Evolutionary conservation across 331 rosid species (phyloP).

Genomic region (Rosa hybrid): DNA sequence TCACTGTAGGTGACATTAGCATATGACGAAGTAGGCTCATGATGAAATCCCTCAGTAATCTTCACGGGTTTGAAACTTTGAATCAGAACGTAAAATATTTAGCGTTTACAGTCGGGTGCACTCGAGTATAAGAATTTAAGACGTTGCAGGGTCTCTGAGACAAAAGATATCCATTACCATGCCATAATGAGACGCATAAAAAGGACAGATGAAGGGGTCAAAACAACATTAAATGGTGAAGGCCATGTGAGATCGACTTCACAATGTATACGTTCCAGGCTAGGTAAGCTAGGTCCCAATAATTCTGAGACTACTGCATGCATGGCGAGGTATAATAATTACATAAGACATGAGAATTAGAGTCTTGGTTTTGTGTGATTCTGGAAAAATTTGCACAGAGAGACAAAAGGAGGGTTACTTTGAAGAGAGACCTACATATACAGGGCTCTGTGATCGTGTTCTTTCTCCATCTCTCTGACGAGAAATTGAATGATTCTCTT

Average conservation of each 20-base stretch:
- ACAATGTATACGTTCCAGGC: slow-evolving; percentile 18
- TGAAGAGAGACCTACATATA: slow-evolving; percentile 11
- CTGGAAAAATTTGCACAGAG: slow-evolving; percentile 36
- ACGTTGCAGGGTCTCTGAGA: slow-evolving; percentile 7
- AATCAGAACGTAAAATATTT: background rate
- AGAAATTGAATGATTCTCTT: background rate
- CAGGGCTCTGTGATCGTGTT: slow-evolving; percentile 57
- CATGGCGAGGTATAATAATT: slow-evolving; percentile 33
- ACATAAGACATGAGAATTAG: slow-evolving; percentile 66
- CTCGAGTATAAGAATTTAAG: slow-evolving; percentile 49
- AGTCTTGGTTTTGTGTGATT: slow-evolving; percentile 45
- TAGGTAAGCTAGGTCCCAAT: slow-evolving; percentile 26
- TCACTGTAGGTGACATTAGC: background rate
- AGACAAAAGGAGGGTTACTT: slow-evolving; percentile 26
- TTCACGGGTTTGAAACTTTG: slow-evolving; percentile 5
- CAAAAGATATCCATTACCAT: background rate
- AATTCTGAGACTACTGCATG: slow-evolving; percentile 40
- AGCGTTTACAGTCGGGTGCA: slow-evolving; percentile 31
- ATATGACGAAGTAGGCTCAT: slow-evolving; percentile 1
- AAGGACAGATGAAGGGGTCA: background rate
- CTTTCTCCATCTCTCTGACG: slow-evolving; percentile 45
- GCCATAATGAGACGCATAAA: background rate
- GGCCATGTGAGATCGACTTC: slow-evolving; percentile 59
- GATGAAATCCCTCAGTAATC: background rate
- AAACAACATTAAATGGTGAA: slow-evolving; percentile 36